Conservation (phyloP, 1,284 basidiomycete genomes). For the Hymenochaete sp. region DNA sequence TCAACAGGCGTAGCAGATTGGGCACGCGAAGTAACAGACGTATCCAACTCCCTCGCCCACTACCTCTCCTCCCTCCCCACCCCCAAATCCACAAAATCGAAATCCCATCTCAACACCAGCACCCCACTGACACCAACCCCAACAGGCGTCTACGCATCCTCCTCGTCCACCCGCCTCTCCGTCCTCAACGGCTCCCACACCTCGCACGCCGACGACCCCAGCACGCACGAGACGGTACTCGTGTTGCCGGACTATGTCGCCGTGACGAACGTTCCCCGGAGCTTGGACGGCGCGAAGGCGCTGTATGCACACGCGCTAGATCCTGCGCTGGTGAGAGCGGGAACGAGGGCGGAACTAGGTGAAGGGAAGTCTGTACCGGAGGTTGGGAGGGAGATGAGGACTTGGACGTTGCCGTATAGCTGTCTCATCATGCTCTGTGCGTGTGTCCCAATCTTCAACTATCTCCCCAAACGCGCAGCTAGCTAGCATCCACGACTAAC, state of each 20-base stretch:
- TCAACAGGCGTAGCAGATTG: constrained; percentile 86
- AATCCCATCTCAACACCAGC: constrained; percentile 17
- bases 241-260: constrained; percentile 88
- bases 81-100: constrained; percentile 24
- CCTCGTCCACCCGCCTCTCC: constrained; percentile 51
- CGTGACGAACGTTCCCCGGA: constrained; percentile 58
- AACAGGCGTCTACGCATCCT: constrained; percentile 50
- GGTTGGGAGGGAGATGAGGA: constrained; percentile 40
- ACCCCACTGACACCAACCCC: constrained; percentile 13
- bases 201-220: constrained; percentile 48
- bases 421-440: constrained; percentile 76
- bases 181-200: constrained; percentile 78
- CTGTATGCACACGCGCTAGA: constrained; percentile 60
- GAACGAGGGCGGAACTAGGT: too few relatives aligned
- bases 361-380: constrained; percentile 33
- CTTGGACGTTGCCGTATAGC: constrained; percentile 69
- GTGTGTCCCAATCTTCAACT: too few relatives aligned
- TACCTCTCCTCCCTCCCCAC: constrained; percentile 36
- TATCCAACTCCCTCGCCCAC: constrained; percentile 57
- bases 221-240: constrained; percentile 60
- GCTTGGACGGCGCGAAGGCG: constrained; percentile 54
- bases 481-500: not conserved
- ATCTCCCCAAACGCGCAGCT: too few relatives aligned
- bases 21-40: constrained; percentile 68
- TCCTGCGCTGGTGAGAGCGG: constrained; percentile 42